Evolutionary conservation across 1,284 basidiomycete genomes (phyloP), one percentile per base, ranked within the genome.

Genomic region (Fomitiporia mediterranea): DNA sequence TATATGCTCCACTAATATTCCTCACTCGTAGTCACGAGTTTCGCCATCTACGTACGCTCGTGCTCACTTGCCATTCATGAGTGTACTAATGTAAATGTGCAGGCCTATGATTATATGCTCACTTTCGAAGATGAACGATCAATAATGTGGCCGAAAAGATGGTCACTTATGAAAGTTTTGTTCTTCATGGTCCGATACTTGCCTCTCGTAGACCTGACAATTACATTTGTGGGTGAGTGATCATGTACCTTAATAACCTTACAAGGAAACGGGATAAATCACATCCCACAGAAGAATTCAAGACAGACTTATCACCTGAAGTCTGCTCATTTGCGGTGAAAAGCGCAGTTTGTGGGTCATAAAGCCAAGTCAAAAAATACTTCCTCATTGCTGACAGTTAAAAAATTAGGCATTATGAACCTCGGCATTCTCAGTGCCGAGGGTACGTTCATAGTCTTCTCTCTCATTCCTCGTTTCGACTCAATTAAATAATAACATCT

Each of bases 121-220:
- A 51, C 48, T 15, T 51, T 51, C 51, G 35, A 40, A 17, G 5
- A 35, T 30, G 39, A 53, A 28, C 37, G 37, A 17, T 42, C 21
- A 4, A 21, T 53, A 3, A 43, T 53, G 9, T 53, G 51, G 51
- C 35, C 7, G 3, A 25, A 21, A 13, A 19, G 21, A 40, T 40
- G 35, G 51, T 25, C 21, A 2, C 9, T 53, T 23, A 17, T 27
- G 8, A 53, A 53, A 30, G 38, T 43, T 7, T 27, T 53, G 37
- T 53, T 53, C 38, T 40, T 53, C 35, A 13, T 53, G 21, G 37
- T 34, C n/a, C 51, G 51, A 4, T 53, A 53, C n/a, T 15, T 53
- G 13, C 37, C 51, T 6, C 42, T 53, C 51, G 37, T 42, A 13
- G 51, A 53, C 19, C 19, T 40, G 25, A 23, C 51, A 13, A 53